Percentiles rank a stretch among this genome's conserved stretches.
Conservation (phyloP, 106 monocot species). For the Iris macrosiphon region DNA sequence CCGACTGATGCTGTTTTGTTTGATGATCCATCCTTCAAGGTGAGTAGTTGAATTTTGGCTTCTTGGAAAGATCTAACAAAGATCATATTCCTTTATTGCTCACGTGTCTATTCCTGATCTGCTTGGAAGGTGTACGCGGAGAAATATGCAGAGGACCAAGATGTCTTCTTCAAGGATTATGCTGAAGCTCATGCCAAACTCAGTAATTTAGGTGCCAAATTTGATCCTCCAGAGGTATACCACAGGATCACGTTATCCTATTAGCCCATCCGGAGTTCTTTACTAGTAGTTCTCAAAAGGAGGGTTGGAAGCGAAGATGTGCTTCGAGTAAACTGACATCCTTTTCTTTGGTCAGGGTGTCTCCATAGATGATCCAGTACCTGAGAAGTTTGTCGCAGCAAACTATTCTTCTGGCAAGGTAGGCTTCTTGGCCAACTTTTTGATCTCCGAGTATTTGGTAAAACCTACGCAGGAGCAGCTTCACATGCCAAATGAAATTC, state of each 20-base stretch:
- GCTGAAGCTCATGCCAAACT: constrained; percentile 95
- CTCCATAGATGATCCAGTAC: constrained; percentile 35
- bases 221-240: constrained; percentile 75
- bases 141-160: constrained; percentile 86
- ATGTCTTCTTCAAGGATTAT: constrained; percentile 79
- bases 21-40: constrained; percentile 95
- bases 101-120: not conserved
- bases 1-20: constrained; percentile 95
- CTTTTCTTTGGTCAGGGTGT: constrained; percentile 47
- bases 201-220: constrained; percentile 75
- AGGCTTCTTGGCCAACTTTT: not conserved
- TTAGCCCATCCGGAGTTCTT: too few relatives aligned
- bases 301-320: too few relatives aligned
- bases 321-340: too few relatives aligned
- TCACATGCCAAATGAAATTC: constrained; percentile 18
- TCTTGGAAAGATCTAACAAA: not conserved
- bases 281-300: too few relatives aligned
- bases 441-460: not conserved
- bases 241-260: too few relatives aligned
- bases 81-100: not conserved
- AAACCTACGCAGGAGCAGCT: not conserved
- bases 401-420: constrained; percentile 66
- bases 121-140: constrained; percentile 70
- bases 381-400: constrained; percentile 71
- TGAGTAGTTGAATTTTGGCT: constrained; percentile 3